These are phyloP conservation scores for Noccaea bulbosa DNA, from an alignment of 345 rosid genomes.

Conservation along the genomic window DNA sequence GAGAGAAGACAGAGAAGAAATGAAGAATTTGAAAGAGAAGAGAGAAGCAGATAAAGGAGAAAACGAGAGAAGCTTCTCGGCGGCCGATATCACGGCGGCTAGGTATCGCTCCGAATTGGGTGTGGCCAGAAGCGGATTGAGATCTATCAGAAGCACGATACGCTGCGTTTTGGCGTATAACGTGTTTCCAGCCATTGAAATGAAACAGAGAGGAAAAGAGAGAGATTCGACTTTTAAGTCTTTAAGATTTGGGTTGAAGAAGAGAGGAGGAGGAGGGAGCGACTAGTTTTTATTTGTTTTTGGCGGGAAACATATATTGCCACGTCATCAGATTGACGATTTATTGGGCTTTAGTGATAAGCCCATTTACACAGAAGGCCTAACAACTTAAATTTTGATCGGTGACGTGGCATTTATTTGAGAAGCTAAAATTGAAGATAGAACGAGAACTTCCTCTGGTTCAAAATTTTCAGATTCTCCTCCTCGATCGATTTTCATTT, in stretches of 20 bases:
- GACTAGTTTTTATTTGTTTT: not conserved
- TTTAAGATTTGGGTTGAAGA: slow-evolving; percentile 24
- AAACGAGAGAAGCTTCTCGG: slow-evolving; percentile 60
- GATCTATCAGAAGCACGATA: slow-evolving; percentile 74
- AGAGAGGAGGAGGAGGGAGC: not conserved
- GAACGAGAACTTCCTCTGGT: slow-evolving; percentile 26
- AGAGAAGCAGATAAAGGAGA: slow-evolving; percentile 63
- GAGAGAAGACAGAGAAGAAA: slow-evolving; percentile 89
- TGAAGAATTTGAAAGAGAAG: slow-evolving; percentile 80
- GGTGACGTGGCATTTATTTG: slow-evolving; percentile 34
- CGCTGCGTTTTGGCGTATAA: slow-evolving; percentile 70
- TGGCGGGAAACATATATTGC: slow-evolving; percentile 43
- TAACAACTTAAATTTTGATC: not conserved
- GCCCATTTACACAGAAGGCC: slow-evolving; percentile 1
- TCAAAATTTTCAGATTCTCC: slow-evolving; percentile 22
- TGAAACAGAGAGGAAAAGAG: slow-evolving; percentile 11
- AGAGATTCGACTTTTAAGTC: not conserved
- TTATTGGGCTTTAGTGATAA: slow-evolving; percentile 4
- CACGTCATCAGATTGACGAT: not conserved
- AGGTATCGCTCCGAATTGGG: slow-evolving; percentile 47
- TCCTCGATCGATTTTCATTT: slow-evolving; percentile 15
- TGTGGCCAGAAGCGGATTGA: slow-evolving; percentile 62
- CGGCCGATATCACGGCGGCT: slow-evolving; percentile 55
- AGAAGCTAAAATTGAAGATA: slow-evolving; percentile 39
- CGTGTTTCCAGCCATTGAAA: slow-evolving; percentile 50